A percentile compares a stretch with the other conserved stretches of the same genome.
phyloP scores from a whole-genome alignment of 2,329 filamentous ascomycete species.

The Curvularia hawaiiensis region DNA sequence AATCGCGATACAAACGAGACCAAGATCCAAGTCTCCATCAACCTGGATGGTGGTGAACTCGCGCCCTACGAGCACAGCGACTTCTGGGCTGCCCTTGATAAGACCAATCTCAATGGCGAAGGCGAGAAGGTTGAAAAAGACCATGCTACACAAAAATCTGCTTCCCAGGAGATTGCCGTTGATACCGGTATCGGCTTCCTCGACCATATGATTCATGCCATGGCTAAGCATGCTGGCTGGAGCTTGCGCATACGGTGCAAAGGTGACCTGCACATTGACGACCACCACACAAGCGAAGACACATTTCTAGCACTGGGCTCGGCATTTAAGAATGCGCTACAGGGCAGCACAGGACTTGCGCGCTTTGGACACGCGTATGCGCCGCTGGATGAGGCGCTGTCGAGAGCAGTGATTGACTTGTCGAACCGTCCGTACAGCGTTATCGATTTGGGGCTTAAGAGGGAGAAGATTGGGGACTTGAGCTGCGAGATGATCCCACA shows the following conservation, averaged over 20 bases:
- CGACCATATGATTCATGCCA: slow-evolving; percentile 97
- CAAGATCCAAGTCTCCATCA: slow-evolving; percentile 90
- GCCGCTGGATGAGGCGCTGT: slow-evolving; percentile 93
- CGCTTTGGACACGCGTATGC: slow-evolving; percentile 92
- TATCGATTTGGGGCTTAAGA: slow-evolving; percentile 79
- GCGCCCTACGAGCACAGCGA: slow-evolving; percentile 54
- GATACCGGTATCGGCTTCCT: slow-evolving; percentile 96
- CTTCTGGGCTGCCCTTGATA: slow-evolving; percentile 55
- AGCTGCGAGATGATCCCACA: slow-evolving; percentile 95
- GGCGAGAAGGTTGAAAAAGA: slow-evolving; percentile 52
- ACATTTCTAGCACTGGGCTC: slow-evolving; percentile 87
- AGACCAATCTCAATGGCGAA: slow-evolving; percentile 36
- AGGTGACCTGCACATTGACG: slow-evolving; percentile 95
- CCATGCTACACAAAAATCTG: slow-evolving; percentile 84
- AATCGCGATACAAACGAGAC: slow-evolving; percentile 97
- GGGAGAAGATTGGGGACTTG: slow-evolving; percentile 92
- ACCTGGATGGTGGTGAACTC: slow-evolving; percentile 83
- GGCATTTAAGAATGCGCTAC: slow-evolving; percentile 82
- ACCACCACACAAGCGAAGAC: slow-evolving; percentile 98
- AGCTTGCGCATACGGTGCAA: slow-evolving; percentile 80
- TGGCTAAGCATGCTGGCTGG: slow-evolving; percentile 96
- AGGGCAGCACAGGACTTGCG: slow-evolving; percentile 77
- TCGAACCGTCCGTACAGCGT: slow-evolving; percentile 90
- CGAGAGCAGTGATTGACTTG: slow-evolving; percentile 90
- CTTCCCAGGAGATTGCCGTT: slow-evolving; percentile 83